These are phyloP conservation scores for Elaeis guineensis DNA, from an alignment of 176 grass and related monocot species.

Conservation along the genomic window DNA sequence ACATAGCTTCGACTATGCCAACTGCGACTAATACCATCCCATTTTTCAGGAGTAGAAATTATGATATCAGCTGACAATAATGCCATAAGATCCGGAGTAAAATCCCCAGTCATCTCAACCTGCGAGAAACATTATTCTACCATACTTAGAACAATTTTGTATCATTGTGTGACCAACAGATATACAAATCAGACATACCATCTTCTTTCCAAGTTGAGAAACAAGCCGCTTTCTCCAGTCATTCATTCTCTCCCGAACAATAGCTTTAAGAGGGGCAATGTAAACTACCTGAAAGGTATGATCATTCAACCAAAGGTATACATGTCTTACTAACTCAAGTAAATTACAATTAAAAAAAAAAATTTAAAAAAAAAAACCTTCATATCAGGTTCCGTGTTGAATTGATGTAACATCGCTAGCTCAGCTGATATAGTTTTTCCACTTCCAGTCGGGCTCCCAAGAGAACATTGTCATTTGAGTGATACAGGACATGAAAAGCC, in stretches of 20 bases:
- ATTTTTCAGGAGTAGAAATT: slow-evolving; percentile 99
- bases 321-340: background rate
- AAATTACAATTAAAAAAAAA: too few species aligned
- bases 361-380: slow-evolving; percentile 57
- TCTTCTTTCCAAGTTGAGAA: slow-evolving; percentile 85
- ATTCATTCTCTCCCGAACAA: slow-evolving; percentile 96
- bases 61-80: slow-evolving; percentile 89
- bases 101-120: slow-evolving; percentile 99
- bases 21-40: slow-evolving; percentile 94
- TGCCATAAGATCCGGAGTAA: slow-evolving; percentile 88
- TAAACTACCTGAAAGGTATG: slow-evolving; percentile 62
- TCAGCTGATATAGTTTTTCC: slow-evolving; percentile 98
- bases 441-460: slow-evolving; percentile 95
- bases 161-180: background rate
- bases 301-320: slow-evolving; percentile 27
- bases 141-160: background rate
- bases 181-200: slow-evolving; percentile 32
- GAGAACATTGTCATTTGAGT: slow-evolving; percentile 79
- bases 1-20: slow-evolving; percentile 97
- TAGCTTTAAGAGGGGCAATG: slow-evolving; percentile 92
- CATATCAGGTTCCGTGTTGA: slow-evolving; percentile 91
- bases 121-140: slow-evolving; percentile 26
- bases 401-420: slow-evolving; percentile 92
- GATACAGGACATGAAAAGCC: slow-evolving; percentile 95
- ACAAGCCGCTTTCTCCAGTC: slow-evolving; percentile 88